Evolutionary conservation across 2,329 filamentous ascomycete genomes (phyloP), one percentile per base, ranked within the genome.

Genomic region (Botryosphaeria dothidea): DNA sequence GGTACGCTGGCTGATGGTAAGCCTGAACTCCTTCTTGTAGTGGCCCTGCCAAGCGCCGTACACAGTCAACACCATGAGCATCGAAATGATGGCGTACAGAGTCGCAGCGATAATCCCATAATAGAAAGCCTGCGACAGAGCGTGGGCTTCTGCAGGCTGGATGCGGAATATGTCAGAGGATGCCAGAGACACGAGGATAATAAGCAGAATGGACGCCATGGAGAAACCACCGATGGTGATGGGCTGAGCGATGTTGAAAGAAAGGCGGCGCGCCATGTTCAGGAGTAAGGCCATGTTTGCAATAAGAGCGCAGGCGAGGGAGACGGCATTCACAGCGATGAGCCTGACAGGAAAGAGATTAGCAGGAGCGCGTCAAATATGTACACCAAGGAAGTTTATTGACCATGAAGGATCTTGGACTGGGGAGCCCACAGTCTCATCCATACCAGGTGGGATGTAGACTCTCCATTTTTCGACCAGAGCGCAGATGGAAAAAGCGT

Each of bases 201-300:
- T 83, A 31, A 88, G 77, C 1, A 88, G 77, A 4, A 83, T 66
- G 0, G 84, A 84, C 13, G 85, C 80, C 2, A 85, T 69, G 52
- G 84, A 82, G 76, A 85, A 88, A n/a, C 85, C 85, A n/a, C 82
- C 69, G 36, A 88, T 86, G 0, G 85, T 87, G 48, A 88, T 84
- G 1, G 86, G 83, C 69, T 88, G 86, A 0, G 85, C 85, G 27
- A 86, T 76, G 4, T 78, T 75, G 71, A 88, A 88, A 0, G 78
- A 76, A 9, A 88, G 70, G 13, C 84, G 79, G 25, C 81, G 79
- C 2, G 85, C 83, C 86, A 88, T 88, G 72, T 87, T 88, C 25
- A 88, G 77, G 1, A 88, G 78, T 6, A 88, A 74, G 2, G 82
- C 78, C 15, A 83, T 69, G 65, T 88, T 88, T 8, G 85, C 83